Conservation (phyloP, 805 yeast species). For the Cyberlindnera meyerae region DNA sequence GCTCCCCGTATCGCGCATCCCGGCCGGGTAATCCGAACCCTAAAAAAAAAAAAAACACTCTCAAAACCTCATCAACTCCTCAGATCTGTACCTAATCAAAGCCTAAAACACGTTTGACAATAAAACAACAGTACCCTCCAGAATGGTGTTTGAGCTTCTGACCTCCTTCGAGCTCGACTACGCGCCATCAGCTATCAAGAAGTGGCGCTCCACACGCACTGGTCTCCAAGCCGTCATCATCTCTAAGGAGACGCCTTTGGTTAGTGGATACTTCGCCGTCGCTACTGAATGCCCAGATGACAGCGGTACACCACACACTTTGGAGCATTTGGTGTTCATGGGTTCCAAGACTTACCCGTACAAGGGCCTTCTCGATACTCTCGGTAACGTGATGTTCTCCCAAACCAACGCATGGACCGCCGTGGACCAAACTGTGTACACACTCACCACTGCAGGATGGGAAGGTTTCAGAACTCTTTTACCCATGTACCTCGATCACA, state of each 20-base stretch:
- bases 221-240: constrained; percentile 78
- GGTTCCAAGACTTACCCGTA: constrained; percentile 87
- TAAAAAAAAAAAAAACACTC: too few species aligned
- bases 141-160: constrained; percentile 34
- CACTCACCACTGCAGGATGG: constrained; percentile 93
- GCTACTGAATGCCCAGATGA: constrained; percentile 88
- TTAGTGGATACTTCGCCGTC: constrained; percentile 92
- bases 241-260: constrained; percentile 78
- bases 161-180: constrained; percentile 62
- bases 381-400: constrained; percentile 80
- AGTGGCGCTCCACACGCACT: constrained; percentile 75
- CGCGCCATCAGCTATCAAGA: constrained; percentile 64
- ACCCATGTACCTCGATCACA: constrained; percentile 88
- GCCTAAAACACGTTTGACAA: neutral
- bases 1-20: too few species aligned
- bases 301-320: constrained; percentile 91
- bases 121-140: neutral
- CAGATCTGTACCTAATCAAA: too few species aligned
- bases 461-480: constrained; percentile 80
- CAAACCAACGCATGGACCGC: constrained; percentile 96
- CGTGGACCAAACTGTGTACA: constrained; percentile 92
- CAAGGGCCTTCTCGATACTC: constrained; percentile 82
- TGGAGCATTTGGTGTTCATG: constrained; percentile 93
- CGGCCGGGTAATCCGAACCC: too few species aligned
- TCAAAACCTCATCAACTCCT: too few species aligned